A percentile compares a stretch with the other conserved stretches of the same genome.
Evolutionary conservation across 768 basidiomycete genomes (phyloP).

Genomic region (Mycena indigotica): DNA sequence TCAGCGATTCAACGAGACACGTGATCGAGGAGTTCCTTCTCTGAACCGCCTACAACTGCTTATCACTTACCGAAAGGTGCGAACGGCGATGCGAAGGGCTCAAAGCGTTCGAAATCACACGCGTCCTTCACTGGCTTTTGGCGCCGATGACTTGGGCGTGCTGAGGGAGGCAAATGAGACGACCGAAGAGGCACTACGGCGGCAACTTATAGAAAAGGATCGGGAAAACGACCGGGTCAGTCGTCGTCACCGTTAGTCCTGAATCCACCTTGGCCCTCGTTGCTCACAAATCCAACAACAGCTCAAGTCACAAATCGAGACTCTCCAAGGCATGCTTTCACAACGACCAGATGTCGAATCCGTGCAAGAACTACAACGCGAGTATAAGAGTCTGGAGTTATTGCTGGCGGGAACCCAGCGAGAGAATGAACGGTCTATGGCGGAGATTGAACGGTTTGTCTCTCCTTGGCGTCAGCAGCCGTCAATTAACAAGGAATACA

Average conservation of each 20-base stretch:
- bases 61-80: too few species aligned
- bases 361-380: constrained; percentile 67
- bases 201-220: constrained; percentile 67
- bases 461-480: too few species aligned
- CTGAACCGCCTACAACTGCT: too few species aligned
- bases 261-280: neutral
- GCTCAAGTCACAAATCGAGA: constrained; percentile 64
- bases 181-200: constrained; percentile 61
- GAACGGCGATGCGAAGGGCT: constrained; percentile 68
- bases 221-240: constrained; percentile 70
- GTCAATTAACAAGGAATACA: constrained; percentile 23
- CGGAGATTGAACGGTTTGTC: constrained; percentile 70
- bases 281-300: constrained; percentile 25
- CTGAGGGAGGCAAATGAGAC: constrained; percentile 63
- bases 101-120: constrained; percentile 63
- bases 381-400: constrained; percentile 74
- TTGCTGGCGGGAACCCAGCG: constrained; percentile 78
- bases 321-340: constrained; percentile 65
- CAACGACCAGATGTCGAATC: constrained; percentile 69
- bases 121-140: constrained; percentile 48
- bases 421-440: constrained; percentile 86
- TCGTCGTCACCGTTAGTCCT: neutral
- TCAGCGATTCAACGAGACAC: too few species aligned
- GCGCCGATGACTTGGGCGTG: constrained; percentile 58
- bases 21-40: too few species aligned